phyloP scores from a whole-genome alignment of 345 rosid genomes.

The Eutrema yunnanense region DNA sequence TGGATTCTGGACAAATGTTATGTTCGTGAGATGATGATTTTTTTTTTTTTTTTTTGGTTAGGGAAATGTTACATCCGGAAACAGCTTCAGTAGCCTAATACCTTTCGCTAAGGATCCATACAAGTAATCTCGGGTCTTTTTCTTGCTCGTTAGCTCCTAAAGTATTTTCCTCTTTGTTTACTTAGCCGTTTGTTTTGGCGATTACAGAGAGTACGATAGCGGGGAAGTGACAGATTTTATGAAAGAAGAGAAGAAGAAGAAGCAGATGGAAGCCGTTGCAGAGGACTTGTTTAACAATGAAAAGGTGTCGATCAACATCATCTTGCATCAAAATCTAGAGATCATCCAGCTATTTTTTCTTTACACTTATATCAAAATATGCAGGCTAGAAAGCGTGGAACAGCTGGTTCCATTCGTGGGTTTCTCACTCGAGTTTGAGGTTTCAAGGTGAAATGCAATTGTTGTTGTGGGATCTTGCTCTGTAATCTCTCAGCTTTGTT shows the following conservation, averaged over 20 bases:
- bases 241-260: conserved; percentile 80
- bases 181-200: background rate
- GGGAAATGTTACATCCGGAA: conserved; percentile 66
- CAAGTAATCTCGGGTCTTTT: conserved; percentile 41
- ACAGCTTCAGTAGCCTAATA: conserved; percentile 78
- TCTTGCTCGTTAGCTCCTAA: conserved; percentile 6
- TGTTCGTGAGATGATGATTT: background rate
- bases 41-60: conserved; percentile 17
- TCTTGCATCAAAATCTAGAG: background rate
- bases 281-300: conserved; percentile 75
- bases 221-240: conserved; percentile 46
- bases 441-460: conserved; percentile 17
- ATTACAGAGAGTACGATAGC: conserved; percentile 47
- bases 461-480: background rate
- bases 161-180: conserved; percentile 2
- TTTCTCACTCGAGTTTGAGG: conserved; percentile 39
- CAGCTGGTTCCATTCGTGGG: conserved; percentile 48
- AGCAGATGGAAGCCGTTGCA: conserved; percentile 81
- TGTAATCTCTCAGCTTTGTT: background rate
- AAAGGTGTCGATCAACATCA: conserved; percentile 41
- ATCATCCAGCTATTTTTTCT: background rate
- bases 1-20: background rate
- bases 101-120: conserved; percentile 82
- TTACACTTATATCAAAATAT: conserved; percentile 9
- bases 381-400: conserved; percentile 65